Conservation (phyloP, 495 filamentous ascomycete genomes). For the Haplographium delicatum region DNA sequence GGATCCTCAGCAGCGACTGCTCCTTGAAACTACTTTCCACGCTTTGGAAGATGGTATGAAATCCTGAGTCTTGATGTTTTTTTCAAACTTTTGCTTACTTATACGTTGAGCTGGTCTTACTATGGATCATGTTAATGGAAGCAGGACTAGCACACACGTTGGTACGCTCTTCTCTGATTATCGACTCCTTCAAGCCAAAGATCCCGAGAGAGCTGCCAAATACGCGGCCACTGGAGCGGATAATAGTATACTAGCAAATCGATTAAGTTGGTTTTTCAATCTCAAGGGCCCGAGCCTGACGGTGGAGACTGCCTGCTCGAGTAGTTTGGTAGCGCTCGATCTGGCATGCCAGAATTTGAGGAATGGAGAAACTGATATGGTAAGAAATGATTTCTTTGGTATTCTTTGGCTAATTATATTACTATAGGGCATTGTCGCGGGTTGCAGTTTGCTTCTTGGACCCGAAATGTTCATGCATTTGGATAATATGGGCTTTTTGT, state of each 20-base stretch:
- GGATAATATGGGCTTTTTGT: constrained; percentile 28
- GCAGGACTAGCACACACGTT: constrained; percentile 28
- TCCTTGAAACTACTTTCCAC: background rate
- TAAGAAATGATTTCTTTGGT: background rate
- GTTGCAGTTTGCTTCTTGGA: background rate
- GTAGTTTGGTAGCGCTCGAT: background rate
- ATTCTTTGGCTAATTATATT: background rate
- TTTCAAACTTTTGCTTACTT: too few relatives aligned
- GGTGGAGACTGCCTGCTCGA: background rate
- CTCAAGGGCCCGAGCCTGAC: background rate
- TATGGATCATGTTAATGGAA: constrained; percentile 25
- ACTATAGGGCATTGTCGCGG: background rate
- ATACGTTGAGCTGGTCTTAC: constrained; percentile 43
- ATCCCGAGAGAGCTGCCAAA: constrained; percentile 27
- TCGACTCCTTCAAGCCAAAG: constrained; percentile 25
- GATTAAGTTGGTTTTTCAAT: background rate
- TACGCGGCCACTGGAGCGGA: background rate
- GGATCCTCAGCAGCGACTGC: background rate
- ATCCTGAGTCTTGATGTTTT: background rate
- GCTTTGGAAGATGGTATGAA: background rate
- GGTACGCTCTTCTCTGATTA: constrained; percentile 36
- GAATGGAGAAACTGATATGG: constrained; percentile 41
- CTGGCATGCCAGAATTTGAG: constrained; percentile 27
- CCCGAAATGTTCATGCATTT: constrained; percentile 8
- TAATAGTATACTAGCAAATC: background rate